phyloP scores from a whole-genome alignment of 2,329 filamentous ascomycete species.

The Pyrenophora tritici-repentis region DNA sequence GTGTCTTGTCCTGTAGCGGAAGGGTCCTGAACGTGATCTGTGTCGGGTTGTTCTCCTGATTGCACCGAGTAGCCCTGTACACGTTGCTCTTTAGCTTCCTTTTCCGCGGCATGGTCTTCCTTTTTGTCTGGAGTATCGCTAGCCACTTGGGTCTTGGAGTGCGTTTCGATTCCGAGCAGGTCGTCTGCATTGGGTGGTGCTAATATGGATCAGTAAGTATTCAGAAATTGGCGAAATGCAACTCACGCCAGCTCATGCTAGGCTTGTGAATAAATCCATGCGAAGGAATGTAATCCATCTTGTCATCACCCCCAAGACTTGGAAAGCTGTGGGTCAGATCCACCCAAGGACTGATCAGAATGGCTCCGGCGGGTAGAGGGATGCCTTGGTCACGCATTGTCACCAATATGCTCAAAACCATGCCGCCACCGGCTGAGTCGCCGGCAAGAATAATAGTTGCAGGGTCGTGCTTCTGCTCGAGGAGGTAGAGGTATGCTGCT shows the following conservation, averaged over 20 bases:
- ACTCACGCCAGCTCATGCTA: constrained; percentile 76
- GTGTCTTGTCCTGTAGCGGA: constrained; percentile 5
- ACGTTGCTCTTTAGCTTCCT: constrained; percentile 40
- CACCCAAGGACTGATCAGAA: constrained; percentile 93
- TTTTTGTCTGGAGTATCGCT: constrained; percentile 19
- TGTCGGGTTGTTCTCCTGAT: constrained; percentile 25
- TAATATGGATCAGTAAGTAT: constrained; percentile 14
- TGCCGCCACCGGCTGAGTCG: constrained; percentile 91
- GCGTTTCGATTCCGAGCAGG: constrained; percentile 55
- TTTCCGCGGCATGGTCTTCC: constrained; percentile 41
- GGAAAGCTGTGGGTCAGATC: constrained; percentile 96
- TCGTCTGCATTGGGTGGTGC: constrained; percentile 83
- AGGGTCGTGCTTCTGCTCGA: constrained; percentile 72
- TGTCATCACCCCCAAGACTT: constrained; percentile 74
- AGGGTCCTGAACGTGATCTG: constrained; percentile 10
- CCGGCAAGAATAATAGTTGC: constrained; percentile 85
- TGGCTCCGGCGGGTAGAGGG: constrained; percentile 83
- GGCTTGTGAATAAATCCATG: constrained; percentile 90
- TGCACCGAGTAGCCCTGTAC: constrained; percentile 44
- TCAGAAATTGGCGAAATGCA: not conserved
- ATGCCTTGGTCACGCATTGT: constrained; percentile 80
- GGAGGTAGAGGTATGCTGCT: constrained; percentile 82
- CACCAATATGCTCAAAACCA: constrained; percentile 80
- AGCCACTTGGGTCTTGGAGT: constrained; percentile 1
- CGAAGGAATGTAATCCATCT: constrained; percentile 84